Base-by-base conservation (phyloP, 2,329 filamentous ascomycete species). In the Alternaria angustiovoidea region DNA sequence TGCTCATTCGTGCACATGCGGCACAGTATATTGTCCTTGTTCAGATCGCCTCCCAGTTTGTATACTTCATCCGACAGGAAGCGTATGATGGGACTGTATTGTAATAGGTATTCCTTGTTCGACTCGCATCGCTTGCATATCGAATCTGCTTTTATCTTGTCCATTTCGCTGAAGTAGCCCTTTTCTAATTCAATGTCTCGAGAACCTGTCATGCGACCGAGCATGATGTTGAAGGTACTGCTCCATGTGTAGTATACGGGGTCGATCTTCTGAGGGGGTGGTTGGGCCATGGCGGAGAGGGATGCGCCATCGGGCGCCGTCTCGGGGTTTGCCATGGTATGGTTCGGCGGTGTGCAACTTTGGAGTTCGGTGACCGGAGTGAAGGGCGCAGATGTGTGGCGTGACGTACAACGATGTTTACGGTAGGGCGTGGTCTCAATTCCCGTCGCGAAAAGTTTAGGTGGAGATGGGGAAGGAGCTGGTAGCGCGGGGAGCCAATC, bases 31-130 rank as follows among this genome's bases (percentile, higher is more conserved):
- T 96, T 97, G 65, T 84, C 81, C 8, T 81, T 81, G 72, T 91
- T 88, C 51, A 99, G 83, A 51, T 87, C 82, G 51, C 93, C 93
- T 76, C 93, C 93, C 34, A 98, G 87, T 68, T 90, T 88, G 58
- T 82, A 83, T 70, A 97, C 91, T 78, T 93, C 92, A 66, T 95
- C 88, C 56, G 88, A 88, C 80, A 99, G 83, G 85, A 96, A 99
- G 62, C 90, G 89, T 61, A 99, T 89, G 57, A 92, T 88, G 28
- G 95, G 95, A 83, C 83, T 94, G 83, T 94, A 91, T 75, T 88
- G 81, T 71, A 98, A 88, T 36, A 96, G 87, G 84, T 91, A 97
- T 79, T 95, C 90, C 58, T 92, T 89, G 79, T 92, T 87, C 43
- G 89, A 82, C 75, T 97, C 92, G 83, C 93, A 97, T 55, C 88